A percentile compares a stretch with the other conserved stretches of the same genome.
phyloP scores from a whole-genome alignment of 345 rosid genomes.

The Sonneratia caseolaris region DNA sequence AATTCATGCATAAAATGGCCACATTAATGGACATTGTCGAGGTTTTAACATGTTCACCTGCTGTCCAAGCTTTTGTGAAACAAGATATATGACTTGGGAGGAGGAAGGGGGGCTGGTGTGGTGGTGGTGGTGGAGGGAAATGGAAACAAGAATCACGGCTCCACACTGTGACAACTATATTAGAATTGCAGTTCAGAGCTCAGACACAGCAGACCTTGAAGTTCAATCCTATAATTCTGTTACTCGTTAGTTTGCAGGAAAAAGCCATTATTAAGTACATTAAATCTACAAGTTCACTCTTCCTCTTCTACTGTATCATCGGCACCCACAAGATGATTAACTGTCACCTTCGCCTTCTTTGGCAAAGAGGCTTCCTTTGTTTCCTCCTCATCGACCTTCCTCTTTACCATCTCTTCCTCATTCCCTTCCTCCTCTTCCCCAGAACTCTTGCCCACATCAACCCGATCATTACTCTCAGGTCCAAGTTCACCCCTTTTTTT shows the following conservation, averaged over 20 bases:
- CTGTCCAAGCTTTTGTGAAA: background rate
- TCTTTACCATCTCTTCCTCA: slow-evolving; percentile 31
- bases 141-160: background rate
- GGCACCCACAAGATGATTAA: slow-evolving; percentile 49
- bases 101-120: too few species aligned
- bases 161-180: background rate
- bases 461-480: slow-evolving; percentile 13
- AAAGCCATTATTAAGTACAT: background rate
- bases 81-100: too few species aligned
- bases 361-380: slow-evolving; percentile 24
- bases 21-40: background rate
- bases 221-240: background rate
- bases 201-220: background rate
- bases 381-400: slow-evolving; percentile 34
- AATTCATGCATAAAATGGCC: background rate
- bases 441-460: slow-evolving; percentile 1
- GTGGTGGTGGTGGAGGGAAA: too few species aligned
- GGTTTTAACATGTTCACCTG: background rate
- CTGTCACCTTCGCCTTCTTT: slow-evolving; percentile 55
- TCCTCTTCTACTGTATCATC: slow-evolving; percentile 53
- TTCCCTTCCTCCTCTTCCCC: slow-evolving; percentile 7
- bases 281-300: slow-evolving; percentile 8
- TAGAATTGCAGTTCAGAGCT: background rate
- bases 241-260: background rate
- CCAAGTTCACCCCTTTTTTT: slow-evolving; percentile 22